A percentile compares a stretch with the other conserved stretches of the same genome.
Conservation (phyloP, 1,139 yeast species). For the Saccharomyces uvarum region DNA sequence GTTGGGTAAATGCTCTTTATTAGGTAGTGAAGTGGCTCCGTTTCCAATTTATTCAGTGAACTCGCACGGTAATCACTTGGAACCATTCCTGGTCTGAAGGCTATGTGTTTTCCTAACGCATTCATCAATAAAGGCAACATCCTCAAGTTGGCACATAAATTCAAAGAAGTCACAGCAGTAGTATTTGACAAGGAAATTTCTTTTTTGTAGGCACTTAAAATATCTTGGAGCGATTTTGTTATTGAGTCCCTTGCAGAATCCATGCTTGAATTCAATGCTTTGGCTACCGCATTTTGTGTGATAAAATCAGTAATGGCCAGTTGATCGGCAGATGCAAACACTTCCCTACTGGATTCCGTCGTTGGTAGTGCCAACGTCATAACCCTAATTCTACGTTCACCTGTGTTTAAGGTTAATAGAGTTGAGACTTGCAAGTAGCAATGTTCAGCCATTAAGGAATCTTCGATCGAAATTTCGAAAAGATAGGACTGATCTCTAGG, state of each 20-base stretch:
- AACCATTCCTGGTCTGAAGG: constrained; percentile 75
- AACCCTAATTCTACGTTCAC: constrained; percentile 91
- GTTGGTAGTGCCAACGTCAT: constrained; percentile 86
- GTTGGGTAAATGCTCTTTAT: constrained; percentile 83
- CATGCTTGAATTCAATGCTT: constrained; percentile 57
- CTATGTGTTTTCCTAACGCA: constrained; percentile 78
- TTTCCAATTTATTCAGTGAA: constrained; percentile 75
- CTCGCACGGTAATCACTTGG: constrained; percentile 91
- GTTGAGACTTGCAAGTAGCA: constrained; percentile 88
- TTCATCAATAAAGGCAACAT: constrained; percentile 86
- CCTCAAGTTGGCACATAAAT: constrained; percentile 78
- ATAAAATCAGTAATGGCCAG: constrained; percentile 74
- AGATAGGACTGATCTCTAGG: constrained; percentile 94
- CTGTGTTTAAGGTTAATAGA: constrained; percentile 76
- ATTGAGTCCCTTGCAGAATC: constrained; percentile 76
- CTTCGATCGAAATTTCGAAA: constrained; percentile 81
- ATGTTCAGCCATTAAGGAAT: constrained; percentile 68
- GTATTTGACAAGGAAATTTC: constrained; percentile 87
- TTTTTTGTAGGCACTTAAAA: constrained; percentile 73
- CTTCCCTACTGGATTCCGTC: constrained; percentile 64
- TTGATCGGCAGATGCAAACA: constrained; percentile 95
- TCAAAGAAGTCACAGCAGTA: constrained; percentile 83
- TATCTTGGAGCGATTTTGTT: constrained; percentile 59
- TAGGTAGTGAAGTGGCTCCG: constrained; percentile 74
- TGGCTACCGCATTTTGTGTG: constrained; percentile 83